These are phyloP conservation scores for Rhytidhysteron rufulum DNA, from an alignment of 2,329 filamentous ascomycete species.

Conservation along the genomic window DNA sequence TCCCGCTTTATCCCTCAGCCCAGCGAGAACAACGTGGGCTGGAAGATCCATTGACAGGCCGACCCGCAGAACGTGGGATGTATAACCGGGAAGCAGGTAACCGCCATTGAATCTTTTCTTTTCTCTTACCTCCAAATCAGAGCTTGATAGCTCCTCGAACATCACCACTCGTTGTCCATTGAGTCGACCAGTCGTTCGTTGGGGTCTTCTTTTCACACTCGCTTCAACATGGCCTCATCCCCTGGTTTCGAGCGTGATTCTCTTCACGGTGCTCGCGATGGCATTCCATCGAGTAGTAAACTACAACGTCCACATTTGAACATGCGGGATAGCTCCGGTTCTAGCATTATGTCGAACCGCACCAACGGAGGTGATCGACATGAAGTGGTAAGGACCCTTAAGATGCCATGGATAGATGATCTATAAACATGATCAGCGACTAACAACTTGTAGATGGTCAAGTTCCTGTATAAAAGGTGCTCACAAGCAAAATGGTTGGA, in stretches of 20 bases:
- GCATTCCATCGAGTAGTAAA: slow-evolving; percentile 8
- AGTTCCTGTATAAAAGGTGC: slow-evolving; percentile 22
- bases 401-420: not conserved
- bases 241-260: slow-evolving; percentile 12
- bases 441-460: slow-evolving; percentile 19
- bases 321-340: slow-evolving; percentile 14
- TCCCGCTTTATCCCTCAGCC: no score
- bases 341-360: slow-evolving; percentile 16
- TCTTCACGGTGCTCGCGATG: slow-evolving; percentile 10
- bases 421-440: not conserved
- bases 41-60: slow-evolving; percentile 7
- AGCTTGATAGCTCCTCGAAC: slow-evolving; percentile 4
- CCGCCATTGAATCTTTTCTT: slow-evolving; percentile 6
- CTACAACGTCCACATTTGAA: slow-evolving; percentile 10
- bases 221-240: slow-evolving; percentile 10
- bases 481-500: slow-evolving; percentile 25
- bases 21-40: slow-evolving; percentile 6
- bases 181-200: slow-evolving; percentile 3
- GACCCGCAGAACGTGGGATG: slow-evolving; percentile 12
- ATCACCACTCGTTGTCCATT: slow-evolving; percentile 5
- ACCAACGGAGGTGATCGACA: slow-evolving; percentile 19
- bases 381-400: slow-evolving; percentile 14
- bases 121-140: slow-evolving; percentile 1
- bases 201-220: slow-evolving; percentile 1
- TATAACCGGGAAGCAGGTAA: slow-evolving; percentile 11